Evolutionary conservation across 1,284 basidiomycete species (phyloP), one percentile per base, ranked within the genome.

Genomic region (Naganishia sp.): DNA sequence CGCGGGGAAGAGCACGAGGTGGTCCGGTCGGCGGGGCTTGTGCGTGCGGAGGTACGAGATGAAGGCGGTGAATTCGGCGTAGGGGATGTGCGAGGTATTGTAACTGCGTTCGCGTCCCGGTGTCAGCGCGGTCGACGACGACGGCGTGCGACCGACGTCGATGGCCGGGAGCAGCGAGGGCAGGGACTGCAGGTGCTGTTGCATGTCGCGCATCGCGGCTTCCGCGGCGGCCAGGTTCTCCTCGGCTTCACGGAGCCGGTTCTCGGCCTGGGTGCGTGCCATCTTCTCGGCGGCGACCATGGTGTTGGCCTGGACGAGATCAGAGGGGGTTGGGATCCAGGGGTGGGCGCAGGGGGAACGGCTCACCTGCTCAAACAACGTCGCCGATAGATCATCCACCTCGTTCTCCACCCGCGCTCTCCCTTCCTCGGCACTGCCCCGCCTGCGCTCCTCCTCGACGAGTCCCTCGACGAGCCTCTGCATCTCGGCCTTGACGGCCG

Each of bases 241-340:
- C 79, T 98, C 91, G 9, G 93, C 87, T 54, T 88, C 86, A 63
- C 86, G 84, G 10, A 89, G 87, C 74, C 94, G 92, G 55, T 88
- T 85, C 75, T 96, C 92, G 72, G 92, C 92, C 68, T 84, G 82
- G 1, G 90, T 87, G 2, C 84, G 78, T 11, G 84, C 85, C 68
- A 90, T 85, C 6, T 94, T 86, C 53, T 95, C 95, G 71, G 92
- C 88, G 0, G 92, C 93, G 6, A 99, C 92, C 92, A 95, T 95
- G 0, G 84, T 88, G 76, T 95, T 94, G 2, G 92, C 92, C 78
- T 93, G 68, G 5, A 28, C 28, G 28, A 28, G 50, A 59, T 45
- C 15, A 0, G 6, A 21, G 5, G 11, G 18, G 7, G 23, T 11
- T 28, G 2, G 28, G 28, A 28, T 28, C 2, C n/a, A 25, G 48